Base-by-base conservation (phyloP, 1,284 basidiomycete genomes). In the Chalciporus sp. region DNA sequence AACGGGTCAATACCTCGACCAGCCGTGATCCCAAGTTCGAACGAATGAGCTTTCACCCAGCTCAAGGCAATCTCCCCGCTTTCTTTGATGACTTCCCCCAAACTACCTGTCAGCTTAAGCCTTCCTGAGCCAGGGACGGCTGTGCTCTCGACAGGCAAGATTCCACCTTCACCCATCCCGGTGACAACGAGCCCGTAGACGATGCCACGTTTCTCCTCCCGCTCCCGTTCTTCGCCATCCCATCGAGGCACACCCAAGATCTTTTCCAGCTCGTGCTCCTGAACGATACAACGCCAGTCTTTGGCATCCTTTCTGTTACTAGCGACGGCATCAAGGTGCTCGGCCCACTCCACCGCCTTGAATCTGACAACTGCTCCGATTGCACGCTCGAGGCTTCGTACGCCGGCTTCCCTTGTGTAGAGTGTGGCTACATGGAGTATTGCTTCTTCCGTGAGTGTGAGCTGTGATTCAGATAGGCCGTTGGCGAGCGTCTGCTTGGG, bases 381-480 rank as follows among this genome's bases (percentile, higher is more conserved):
- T 11, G 92, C 85, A 6, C 95, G 83, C 67, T 98, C 95, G 11
- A 98, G 80, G 27, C 85, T 88, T 28, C 95, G 83, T n/a, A 98
- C 95, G 28, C 95, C 95, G 0, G 95, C 94, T 72, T 97, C 92
- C 10, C 87, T 80, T 1, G 93, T 95, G 66, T 94, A 95, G 26
- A 82, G 75, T 12, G 86, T 90, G 29, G 88, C 87, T 49, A 95
- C 80, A 50, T 83, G 80, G 57, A 86, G 72, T 33, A 95, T 69
- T 1, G 88, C 85, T 2, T 83, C 80, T 54, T 94, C 89, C 0
- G 81, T 82, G 37, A 91, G 75, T 16, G 74, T 68, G 12, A 89
- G 70, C 37, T 85, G 82, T 2, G 75, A 70, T 0, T 77, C 70
- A 9, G 78, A 76, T 52, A 90, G 78, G 5, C 83, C 90, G 65